Conservation (phyloP, 2,329 filamentous ascomycete species). For the Hymenoscyphus fraxineus region DNA sequence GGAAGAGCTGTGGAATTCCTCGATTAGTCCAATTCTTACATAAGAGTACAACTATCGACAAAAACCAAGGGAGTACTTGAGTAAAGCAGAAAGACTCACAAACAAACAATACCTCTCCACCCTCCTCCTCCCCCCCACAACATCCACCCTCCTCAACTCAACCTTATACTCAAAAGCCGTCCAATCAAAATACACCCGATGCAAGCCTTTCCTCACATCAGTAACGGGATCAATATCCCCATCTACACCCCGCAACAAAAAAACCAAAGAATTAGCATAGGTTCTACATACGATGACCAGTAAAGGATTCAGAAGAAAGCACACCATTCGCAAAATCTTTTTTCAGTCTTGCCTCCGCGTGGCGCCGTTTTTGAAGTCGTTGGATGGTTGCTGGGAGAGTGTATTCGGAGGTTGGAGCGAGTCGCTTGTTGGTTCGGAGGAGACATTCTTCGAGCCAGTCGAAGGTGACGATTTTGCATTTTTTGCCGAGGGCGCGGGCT, state of each 20-base stretch:
- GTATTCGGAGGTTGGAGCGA: constrained; percentile 17
- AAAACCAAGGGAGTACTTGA: neutral
- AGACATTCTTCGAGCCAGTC: constrained; percentile 45
- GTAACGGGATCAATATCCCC: constrained; percentile 8
- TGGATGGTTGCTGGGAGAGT: constrained; percentile 23
- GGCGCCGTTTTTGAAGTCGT: constrained; percentile 34
- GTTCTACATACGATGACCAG: constrained; percentile 47
- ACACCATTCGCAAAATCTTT: constrained; percentile 35
- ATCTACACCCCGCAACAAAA: neutral
- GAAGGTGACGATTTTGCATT: constrained; percentile 42
- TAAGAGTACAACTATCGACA: too few species aligned
- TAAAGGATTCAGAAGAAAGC: constrained; percentile 39
- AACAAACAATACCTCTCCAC: constrained; percentile 58
- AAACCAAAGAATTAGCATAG: neutral
- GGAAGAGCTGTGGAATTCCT: constrained; percentile 55
- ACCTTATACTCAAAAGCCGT: constrained; percentile 63
- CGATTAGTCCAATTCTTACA: neutral
- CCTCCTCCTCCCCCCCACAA: constrained; percentile 41
- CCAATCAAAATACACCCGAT: constrained; percentile 61
- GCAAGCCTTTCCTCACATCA: constrained; percentile 45
- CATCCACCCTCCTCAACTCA: constrained; percentile 50
- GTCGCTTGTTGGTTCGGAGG: constrained; percentile 33
- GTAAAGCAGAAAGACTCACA: constrained; percentile 50
- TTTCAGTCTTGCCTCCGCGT: constrained; percentile 38
- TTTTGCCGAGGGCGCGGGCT: constrained; percentile 36